Conservation (phyloP, 306 rosid genomes). For the Begonia loranthoides region DNA sequence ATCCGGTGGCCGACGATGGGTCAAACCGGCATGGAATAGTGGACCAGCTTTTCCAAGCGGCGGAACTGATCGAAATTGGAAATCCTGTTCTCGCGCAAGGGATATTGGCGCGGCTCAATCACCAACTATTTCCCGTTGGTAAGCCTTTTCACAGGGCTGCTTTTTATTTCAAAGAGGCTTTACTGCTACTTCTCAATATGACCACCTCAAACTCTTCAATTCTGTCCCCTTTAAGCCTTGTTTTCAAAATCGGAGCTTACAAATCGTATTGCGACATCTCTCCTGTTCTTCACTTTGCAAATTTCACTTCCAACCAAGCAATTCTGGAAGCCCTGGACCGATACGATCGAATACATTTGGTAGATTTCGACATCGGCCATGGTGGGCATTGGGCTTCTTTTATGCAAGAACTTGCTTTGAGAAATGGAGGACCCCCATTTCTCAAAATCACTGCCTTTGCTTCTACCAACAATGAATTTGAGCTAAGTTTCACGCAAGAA, state of each 20-base stretch:
- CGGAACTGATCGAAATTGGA: constrained; percentile 76
- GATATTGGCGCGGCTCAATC: constrained; percentile 99
- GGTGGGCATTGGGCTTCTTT: constrained; percentile 97
- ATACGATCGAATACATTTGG: constrained; percentile 42
- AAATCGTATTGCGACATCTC: constrained; percentile 81
- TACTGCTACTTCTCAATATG: constrained; percentile 38
- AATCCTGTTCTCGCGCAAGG: constrained; percentile 88
- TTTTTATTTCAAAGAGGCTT: constrained; percentile 78
- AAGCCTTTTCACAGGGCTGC: constrained; percentile 97
- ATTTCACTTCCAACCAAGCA: constrained; percentile 82
- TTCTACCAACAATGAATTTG: constrained; percentile 42
- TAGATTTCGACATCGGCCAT: constrained; percentile 82
- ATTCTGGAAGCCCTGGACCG: constrained; percentile 73
- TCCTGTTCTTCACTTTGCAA: constrained; percentile 76
- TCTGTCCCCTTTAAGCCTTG: constrained; percentile 44
- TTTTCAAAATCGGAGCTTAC: constrained; percentile 77
- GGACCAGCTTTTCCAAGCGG: constrained; percentile 69
- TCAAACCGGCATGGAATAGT: constrained; percentile 35
- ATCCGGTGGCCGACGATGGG: constrained; percentile 42
- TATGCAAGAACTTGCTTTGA: constrained; percentile 71
- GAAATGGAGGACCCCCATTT: constrained; percentile 40
- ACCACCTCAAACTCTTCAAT: constrained; percentile 21
- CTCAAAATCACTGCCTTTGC: constrained; percentile 77
- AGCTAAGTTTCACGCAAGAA: constrained; percentile 66
- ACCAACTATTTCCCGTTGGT: constrained; percentile 84